Base-by-base conservation (phyloP, 1,284 basidiomycete genomes). In the Ceratorhiza oryzae-sativae region DNA sequence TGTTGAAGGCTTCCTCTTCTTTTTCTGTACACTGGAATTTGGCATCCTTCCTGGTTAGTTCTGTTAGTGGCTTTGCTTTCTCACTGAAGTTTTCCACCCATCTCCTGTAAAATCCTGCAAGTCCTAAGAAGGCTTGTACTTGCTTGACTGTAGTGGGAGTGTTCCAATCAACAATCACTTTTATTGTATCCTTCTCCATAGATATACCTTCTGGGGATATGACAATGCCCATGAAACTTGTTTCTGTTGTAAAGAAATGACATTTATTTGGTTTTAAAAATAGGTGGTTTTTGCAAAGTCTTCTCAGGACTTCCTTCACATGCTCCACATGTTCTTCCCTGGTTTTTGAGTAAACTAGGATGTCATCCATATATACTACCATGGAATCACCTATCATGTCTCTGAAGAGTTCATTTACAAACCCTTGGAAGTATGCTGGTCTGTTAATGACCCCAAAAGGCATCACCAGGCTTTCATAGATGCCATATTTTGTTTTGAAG, bases 401-500 rank as follows among this genome's bases (percentile, higher is more conserved):
- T 6, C 32, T 4, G 32, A 59, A 59, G 3, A 59, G 6, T 9
- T 32, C 5, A n/a, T 36, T 59, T 42, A 76, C 72, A 27, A 76
- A 72, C 12, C 61, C 59, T 61, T 82, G 80, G 75, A 81, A 80
- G 0, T 77, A 75, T 1, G 80, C 77, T 0, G 81, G 82, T 0
- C 79, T 80, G 72, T 84, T 84, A 46, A 78, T 80, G 8, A 83
- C 76, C 0, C 82, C 80, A 60, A 82, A 82, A 0, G 80, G 80
- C 79, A 84, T 80, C 34, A 84, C 80, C 1, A 76, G 72, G 71
- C 75, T 80, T 74, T 83, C 79, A 73, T 78, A 84, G 3, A 78
- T 61, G 18, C 36, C 36, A 39, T 39, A 39, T 6, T 39, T 77
- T 0, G 78, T 80, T 1, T 73, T 20, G 74, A 83, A 83, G 0